phyloP scores from a whole-genome alignment of 23 red algal genomes.

The Gracilaria gracilis region DNA sequence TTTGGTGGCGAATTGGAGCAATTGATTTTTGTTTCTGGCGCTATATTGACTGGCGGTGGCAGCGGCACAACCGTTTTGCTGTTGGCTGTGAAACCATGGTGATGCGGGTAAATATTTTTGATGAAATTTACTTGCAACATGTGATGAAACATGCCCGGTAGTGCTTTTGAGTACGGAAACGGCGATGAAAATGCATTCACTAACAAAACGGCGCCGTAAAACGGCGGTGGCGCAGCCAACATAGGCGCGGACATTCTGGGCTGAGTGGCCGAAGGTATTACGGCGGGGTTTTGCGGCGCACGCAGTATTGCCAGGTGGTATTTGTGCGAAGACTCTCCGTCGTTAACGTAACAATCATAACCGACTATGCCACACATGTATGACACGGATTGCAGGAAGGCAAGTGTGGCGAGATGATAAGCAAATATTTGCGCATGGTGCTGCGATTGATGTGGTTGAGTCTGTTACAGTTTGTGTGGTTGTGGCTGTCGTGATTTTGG shows the following conservation, averaged over 20 bases:
- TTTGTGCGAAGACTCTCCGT: slow-evolving; percentile 57
- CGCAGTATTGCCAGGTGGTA: slow-evolving; percentile 48
- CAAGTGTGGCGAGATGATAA: not conserved
- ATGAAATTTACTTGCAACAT: slow-evolving; percentile 69
- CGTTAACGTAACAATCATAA: slow-evolving; percentile 65
- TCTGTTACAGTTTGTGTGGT: too few relatives aligned
- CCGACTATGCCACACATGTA: slow-evolving; percentile 68
- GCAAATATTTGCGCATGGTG: not conserved
- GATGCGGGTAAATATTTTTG: slow-evolving; percentile 33
- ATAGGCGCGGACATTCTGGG: slow-evolving; percentile 12
- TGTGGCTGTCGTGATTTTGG: not conserved
- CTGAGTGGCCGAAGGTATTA: not conserved
- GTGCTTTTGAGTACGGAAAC: slow-evolving; percentile 4
- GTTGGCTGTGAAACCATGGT: not conserved
- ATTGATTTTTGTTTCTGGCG: not conserved
- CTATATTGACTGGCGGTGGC: not conserved
- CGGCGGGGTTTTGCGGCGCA: not conserved
- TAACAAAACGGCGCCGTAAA: slow-evolving; percentile 10
- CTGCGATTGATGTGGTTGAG: not conserved
- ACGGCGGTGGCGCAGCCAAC: slow-evolving; percentile 1
- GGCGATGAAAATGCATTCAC: slow-evolving; percentile 2
- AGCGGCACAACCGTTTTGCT: not conserved
- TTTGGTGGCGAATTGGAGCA: not conserved
- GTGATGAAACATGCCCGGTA: slow-evolving; percentile 40
- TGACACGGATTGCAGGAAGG: not conserved